These are phyloP conservation scores for Vittaforma corneae DNA, from an alignment of 371 early-diverging fungal genomes.

Conservation along the genomic window DNA sequence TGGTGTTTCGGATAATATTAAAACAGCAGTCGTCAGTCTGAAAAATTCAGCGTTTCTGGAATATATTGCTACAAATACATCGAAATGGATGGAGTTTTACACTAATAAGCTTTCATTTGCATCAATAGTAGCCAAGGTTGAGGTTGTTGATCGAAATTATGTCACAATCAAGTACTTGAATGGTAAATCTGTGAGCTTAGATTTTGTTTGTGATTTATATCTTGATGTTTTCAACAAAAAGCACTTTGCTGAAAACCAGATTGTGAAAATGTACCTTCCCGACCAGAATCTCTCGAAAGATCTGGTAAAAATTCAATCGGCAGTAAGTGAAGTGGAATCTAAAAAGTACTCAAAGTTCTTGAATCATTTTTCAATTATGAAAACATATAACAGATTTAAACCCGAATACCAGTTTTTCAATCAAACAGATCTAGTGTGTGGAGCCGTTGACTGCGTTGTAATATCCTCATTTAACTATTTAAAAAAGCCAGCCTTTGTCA, in stretches of 20 bases:
- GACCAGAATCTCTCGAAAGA: neutral
- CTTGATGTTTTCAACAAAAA: slow-evolving; percentile 13
- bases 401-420: slow-evolving; percentile 1
- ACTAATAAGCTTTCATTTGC: neutral
- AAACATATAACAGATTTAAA: slow-evolving; percentile 20
- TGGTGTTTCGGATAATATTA: too few species aligned
- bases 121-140: neutral
- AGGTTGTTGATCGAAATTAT: neutral
- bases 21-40: neutral
- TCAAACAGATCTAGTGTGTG: neutral
- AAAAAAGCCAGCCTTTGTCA: neutral
- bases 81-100: slow-evolving; percentile 14
- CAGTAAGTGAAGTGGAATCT: neutral
- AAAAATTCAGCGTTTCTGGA: neutral
- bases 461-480: slow-evolving; percentile 22
- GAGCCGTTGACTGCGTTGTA: neutral
- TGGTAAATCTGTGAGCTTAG: slow-evolving; percentile 6
- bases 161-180: neutral
- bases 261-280: slow-evolving; percentile 1
- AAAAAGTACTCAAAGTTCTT: slow-evolving; percentile 25
- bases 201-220: slow-evolving; percentile 9
- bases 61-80: neutral
- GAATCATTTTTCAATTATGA: slow-evolving; percentile 33
- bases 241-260: slow-evolving; percentile 20
- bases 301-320: slow-evolving; percentile 1